phyloP scores from a whole-genome alignment of 768 basidiomycete genomes.

The Suillus spraguei region DNA sequence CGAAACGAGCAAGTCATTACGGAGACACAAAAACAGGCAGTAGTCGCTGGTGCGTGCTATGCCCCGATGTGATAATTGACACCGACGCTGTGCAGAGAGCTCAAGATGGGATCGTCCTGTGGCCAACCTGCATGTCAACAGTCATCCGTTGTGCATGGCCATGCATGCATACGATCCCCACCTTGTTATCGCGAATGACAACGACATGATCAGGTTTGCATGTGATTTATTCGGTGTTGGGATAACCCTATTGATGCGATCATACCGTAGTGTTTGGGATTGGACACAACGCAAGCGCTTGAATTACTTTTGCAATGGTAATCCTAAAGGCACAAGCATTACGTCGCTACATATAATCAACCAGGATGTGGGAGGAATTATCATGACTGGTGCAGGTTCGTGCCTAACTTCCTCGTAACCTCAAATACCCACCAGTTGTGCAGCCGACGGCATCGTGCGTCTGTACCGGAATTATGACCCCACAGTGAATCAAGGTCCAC shows the following conservation, averaged over 20 bases:
- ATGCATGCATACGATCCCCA: slow-evolving; percentile 95
- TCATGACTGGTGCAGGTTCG: slow-evolving; percentile 85
- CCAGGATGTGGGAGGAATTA: slow-evolving; percentile 90
- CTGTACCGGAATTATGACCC: slow-evolving; percentile 93
- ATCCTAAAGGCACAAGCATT: slow-evolving; percentile 77
- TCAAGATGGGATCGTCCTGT: slow-evolving; percentile 77
- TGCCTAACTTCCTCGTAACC: slow-evolving; percentile 7
- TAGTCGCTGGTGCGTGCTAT: slow-evolving; percentile 65
- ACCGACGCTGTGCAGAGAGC: slow-evolving; percentile 42
- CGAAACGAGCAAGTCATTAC: slow-evolving; percentile 81
- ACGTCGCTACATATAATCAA: slow-evolving; percentile 93
- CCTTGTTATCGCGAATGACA: slow-evolving; percentile 82
- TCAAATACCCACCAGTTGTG: slow-evolving; percentile 8
- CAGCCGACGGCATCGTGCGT: slow-evolving; percentile 91
- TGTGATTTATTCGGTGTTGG: slow-evolving; percentile 18
- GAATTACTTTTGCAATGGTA: slow-evolving; percentile 88
- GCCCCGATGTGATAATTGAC: background rate
- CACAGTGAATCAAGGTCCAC: slow-evolving; percentile 62
- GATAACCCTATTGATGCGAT: slow-evolving; percentile 9
- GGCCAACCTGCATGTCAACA: slow-evolving; percentile 58
- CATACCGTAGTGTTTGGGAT: slow-evolving; percentile 78
- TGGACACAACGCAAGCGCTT: slow-evolving; percentile 83
- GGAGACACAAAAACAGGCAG: slow-evolving; percentile 69
- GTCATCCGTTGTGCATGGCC: slow-evolving; percentile 72
- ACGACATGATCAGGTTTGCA: slow-evolving; percentile 78